Evolutionary conservation across 495 filamentous ascomycete genomes (phyloP), one percentile per base, ranked within the genome.

Genomic region (Hyaloscypha variabilis): DNA sequence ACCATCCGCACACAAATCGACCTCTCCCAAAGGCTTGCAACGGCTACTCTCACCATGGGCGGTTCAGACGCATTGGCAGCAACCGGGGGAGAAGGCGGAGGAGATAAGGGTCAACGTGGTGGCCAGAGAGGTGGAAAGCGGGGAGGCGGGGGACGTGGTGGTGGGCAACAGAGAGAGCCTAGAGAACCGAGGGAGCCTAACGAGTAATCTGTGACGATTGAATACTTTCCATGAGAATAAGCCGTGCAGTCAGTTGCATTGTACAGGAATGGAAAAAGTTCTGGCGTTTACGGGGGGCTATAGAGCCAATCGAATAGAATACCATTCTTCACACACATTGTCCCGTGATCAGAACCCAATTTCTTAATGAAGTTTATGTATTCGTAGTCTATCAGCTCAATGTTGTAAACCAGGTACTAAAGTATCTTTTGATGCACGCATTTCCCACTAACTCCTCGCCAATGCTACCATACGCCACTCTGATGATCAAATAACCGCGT

Each of bases 1-100:
- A 97, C 94, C 57, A 96, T 99, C 78, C 92, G 95, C 77, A 97
- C 94, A 71, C 95, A 99, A 83, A 99, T 99, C 77, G 95, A 98
- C 76, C 87, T 99, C 50, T 95, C 93, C 56, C 96, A 97, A 81
- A 87, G 94, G 30, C 80, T 98, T 66, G 93, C 95, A 59, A 97
- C 93, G 17, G 90, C 93, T 53, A 86, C 88, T 51, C 83, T 97
- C 28, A 90, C 88, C 19, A 83, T 83, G 60, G 87, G 84, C 54
- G 70, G 72, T 3, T 75, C 81, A 67, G 83, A 83, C 59, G 67
- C 68, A 4, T 65, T 72, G 23, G 77, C 75, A 25, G 78, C 77
- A 8, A 79, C 79, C 65, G 79, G 78, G 2, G 73, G 72, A 68
- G 76, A 75, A 25, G 76, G 72, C 28, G 77, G 77, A 30, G 67